Evolutionary conservation across 2,329 filamentous ascomycete species (phyloP).

Genomic region (Helicocarpus griseus): DNA sequence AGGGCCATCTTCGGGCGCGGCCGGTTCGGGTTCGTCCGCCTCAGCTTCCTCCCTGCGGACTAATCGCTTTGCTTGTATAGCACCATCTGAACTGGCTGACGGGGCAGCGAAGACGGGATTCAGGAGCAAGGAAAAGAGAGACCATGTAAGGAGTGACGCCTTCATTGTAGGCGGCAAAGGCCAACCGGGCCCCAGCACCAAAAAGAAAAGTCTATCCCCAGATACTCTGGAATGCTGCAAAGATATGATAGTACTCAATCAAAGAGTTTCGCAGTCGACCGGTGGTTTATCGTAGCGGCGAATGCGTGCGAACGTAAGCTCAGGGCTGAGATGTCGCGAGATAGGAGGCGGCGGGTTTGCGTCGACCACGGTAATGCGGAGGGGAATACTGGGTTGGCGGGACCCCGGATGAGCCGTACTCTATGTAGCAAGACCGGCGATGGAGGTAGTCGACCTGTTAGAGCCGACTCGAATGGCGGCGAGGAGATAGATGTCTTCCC

Average conservation of each 20-base stretch:
- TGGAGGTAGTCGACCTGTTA: background rate
- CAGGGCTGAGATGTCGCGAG: background rate
- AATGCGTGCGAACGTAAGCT: background rate
- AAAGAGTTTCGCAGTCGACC: background rate
- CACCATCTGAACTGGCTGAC: conserved; percentile 10
- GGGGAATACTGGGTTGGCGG: background rate
- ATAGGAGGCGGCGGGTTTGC: background rate
- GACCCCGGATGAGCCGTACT: background rate
- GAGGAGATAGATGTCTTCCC: background rate
- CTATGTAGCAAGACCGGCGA: background rate
- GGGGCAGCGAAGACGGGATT: conserved; percentile 24
- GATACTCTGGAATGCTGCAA: background rate
- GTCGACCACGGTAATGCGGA: background rate
- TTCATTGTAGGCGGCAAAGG: conserved; percentile 25
- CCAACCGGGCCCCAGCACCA: conserved; percentile 2
- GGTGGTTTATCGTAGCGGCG: background rate
- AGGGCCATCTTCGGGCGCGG: conserved; percentile 14
- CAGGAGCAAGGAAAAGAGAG: conserved; percentile 24
- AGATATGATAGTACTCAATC: background rate
- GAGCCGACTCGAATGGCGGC: background rate
- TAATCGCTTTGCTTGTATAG: conserved; percentile 15
- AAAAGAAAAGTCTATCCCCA: conserved; percentile 2
- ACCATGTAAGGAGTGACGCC: conserved; percentile 27
- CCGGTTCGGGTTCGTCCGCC: conserved; percentile 13
- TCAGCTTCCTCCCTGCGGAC: conserved; percentile 19